Evolutionary conservation across 148 eudicot genomes (phyloP).

Genomic region (Nyssa sinensis): DNA sequence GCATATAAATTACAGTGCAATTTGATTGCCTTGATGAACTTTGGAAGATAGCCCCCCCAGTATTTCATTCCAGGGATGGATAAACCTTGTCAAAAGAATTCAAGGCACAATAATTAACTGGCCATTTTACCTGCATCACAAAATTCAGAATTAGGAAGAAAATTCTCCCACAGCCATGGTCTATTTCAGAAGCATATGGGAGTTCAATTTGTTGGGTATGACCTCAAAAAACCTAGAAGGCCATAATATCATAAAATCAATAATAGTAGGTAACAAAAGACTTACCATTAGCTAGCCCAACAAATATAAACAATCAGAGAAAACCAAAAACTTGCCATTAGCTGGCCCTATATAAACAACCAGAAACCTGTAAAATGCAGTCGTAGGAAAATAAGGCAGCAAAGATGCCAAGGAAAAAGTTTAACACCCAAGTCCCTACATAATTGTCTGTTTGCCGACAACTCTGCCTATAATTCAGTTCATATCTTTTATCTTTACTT

Average conservation of each 20-base stretch:
- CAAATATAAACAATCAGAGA: background rate
- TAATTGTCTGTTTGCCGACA: background rate
- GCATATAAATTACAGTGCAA: background rate
- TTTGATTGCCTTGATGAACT: slow-evolving; percentile 41
- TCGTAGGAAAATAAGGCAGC: background rate
- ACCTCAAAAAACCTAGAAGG: background rate
- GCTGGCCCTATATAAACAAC: background rate
- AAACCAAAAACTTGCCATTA: background rate
- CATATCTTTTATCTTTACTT: background rate
- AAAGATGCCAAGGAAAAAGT: background rate
- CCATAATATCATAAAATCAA: background rate
- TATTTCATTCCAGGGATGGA: background rate
- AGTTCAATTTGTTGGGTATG: background rate
- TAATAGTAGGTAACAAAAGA: background rate
- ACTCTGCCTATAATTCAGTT: background rate
- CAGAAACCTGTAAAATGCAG: background rate
- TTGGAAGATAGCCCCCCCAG: background rate
- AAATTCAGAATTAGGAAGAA: background rate
- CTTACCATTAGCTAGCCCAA: background rate
- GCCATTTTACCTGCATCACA: slow-evolving; percentile 28
- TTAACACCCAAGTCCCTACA: background rate
- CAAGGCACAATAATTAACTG: background rate
- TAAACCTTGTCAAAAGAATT: background rate
- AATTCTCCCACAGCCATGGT: background rate
- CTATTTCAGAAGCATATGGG: background rate